Conservation (phyloP, 2,329 filamentous ascomycete genomes). For the Fusarium cicatricum region DNA sequence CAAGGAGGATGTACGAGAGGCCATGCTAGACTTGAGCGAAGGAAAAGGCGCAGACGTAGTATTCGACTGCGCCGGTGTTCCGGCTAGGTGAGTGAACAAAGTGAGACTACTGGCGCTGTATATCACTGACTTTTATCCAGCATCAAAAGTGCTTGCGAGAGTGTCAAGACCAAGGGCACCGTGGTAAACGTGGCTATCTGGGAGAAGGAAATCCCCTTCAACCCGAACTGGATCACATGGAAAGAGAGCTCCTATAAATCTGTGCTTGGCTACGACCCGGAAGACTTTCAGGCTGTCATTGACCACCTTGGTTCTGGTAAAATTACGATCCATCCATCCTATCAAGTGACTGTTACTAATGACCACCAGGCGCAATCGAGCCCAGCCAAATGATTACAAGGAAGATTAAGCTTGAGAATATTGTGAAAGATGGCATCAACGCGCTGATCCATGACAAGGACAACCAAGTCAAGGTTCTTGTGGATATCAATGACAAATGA, state of each 20-base stretch:
- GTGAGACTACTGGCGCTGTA: no score
- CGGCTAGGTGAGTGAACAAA: constrained; percentile 27
- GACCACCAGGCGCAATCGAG: constrained; percentile 53
- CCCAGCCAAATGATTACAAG: constrained; percentile 68
- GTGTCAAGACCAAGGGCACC: constrained; percentile 61
- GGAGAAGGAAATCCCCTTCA: constrained; percentile 54
- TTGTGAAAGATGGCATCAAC: constrained; percentile 66
- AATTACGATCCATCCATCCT: not conserved
- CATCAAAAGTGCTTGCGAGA: constrained; percentile 51
- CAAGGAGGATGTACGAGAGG: constrained; percentile 56
- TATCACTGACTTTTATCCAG: constrained; percentile 5
- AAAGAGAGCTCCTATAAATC: constrained; percentile 41
- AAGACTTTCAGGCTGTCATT: constrained; percentile 66
- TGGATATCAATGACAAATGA: constrained; percentile 50
- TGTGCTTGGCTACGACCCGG: constrained; percentile 33
- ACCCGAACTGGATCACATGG: constrained; percentile 41
- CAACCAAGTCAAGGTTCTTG: constrained; percentile 69
- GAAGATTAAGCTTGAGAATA: constrained; percentile 61
- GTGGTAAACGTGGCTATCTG: constrained; percentile 73
- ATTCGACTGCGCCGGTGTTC: constrained; percentile 69
- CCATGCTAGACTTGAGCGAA: constrained; percentile 56
- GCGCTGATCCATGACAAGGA: constrained; percentile 67
- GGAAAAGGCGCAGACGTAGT: constrained; percentile 63
- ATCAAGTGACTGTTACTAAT: constrained; percentile 4
- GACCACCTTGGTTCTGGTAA: constrained; percentile 43